phyloP scores from a whole-genome alignment of 1,284 basidiomycete genomes.

The Apiotrichum gracile region DNA sequence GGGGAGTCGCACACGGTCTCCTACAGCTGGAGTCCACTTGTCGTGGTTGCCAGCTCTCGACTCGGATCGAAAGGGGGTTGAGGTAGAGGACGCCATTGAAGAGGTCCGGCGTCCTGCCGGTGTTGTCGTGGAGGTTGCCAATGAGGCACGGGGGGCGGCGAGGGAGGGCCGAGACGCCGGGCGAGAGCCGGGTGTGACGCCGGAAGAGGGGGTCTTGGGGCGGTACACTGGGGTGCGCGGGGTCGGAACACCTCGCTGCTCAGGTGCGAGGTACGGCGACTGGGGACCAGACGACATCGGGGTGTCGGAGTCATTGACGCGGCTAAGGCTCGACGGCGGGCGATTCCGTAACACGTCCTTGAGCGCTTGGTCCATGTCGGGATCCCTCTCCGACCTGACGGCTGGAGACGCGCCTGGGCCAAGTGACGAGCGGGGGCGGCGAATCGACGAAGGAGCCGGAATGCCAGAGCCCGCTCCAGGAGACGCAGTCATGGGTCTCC shows the following conservation, averaged over 20 bases:
- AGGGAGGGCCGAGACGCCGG: slow-evolving; percentile 27
- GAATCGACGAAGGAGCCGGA: slow-evolving; percentile 33
- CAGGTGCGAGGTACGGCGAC: slow-evolving; percentile 1
- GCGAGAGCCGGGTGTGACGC: slow-evolving; percentile 23
- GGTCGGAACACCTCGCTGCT: slow-evolving; percentile 9
- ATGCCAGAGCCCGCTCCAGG: slow-evolving; percentile 27
- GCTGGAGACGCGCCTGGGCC: slow-evolving; percentile 19
- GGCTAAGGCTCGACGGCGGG: slow-evolving; percentile 1
- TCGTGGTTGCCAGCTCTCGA: slow-evolving; percentile 25
- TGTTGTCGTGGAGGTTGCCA: slow-evolving; percentile 23
- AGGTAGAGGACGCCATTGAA: slow-evolving; percentile 27
- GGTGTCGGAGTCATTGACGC: slow-evolving; percentile 28
- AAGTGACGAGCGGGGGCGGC: slow-evolving; percentile 40
- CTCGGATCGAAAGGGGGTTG: slow-evolving; percentile 37
- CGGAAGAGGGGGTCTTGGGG: slow-evolving; percentile 25
- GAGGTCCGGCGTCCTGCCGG: slow-evolving; percentile 33
- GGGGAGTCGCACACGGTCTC: slow-evolving; percentile 76
- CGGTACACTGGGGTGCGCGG: slow-evolving; percentile 31
- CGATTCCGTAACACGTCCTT: slow-evolving; percentile 23
- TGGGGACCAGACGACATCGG: slow-evolving; percentile 13
- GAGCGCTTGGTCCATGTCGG: slow-evolving; percentile 35
- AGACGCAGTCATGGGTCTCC: slow-evolving; percentile 18
- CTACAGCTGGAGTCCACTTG: slow-evolving; percentile 49
- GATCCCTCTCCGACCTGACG: slow-evolving; percentile 12
- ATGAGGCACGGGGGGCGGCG: slow-evolving; percentile 21